Conservation (phyloP, 768 basidiomycete genomes). For the Tulasnella sp. region DNA sequence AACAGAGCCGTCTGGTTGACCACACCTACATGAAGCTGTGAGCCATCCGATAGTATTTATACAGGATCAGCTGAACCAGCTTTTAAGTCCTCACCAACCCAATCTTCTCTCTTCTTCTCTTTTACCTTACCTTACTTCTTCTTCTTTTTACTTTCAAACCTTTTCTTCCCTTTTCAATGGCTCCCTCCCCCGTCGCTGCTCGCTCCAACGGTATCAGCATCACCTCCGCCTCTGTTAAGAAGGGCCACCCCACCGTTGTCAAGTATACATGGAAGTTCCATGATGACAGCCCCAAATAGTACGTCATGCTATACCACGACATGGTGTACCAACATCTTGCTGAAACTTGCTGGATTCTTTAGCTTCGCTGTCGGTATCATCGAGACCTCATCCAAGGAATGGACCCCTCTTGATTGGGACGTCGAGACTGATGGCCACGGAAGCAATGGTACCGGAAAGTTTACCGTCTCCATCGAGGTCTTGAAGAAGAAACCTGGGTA, state of each 20-base stretch:
- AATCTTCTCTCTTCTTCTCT: neutral
- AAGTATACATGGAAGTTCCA: constrained; percentile 11
- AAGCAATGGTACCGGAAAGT: neutral
- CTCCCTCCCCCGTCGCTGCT: neutral
- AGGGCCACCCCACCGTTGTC: neutral
- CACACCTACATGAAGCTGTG: neutral
- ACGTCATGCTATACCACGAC: neutral
- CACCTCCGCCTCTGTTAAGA: neutral
- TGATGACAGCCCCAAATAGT: neutral
- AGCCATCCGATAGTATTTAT: neutral
- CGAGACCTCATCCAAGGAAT: neutral
- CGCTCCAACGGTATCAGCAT: constrained; percentile 6
- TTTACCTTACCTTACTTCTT: neutral
- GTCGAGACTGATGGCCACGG: neutral
- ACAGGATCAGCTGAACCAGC: neutral
- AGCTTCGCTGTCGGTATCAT: neutral
- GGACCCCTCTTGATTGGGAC: neutral
- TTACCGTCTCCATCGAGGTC: neutral
- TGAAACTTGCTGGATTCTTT: neutral
- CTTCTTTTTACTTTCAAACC: neutral
- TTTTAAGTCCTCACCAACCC: neutral
- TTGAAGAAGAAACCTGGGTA: neutral
- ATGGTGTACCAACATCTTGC: neutral
- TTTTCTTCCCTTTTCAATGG: neutral
- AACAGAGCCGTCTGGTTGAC: neutral